Base-by-base conservation (phyloP, 768 basidiomycete genomes). In the Trametes sanguinea region DNA sequence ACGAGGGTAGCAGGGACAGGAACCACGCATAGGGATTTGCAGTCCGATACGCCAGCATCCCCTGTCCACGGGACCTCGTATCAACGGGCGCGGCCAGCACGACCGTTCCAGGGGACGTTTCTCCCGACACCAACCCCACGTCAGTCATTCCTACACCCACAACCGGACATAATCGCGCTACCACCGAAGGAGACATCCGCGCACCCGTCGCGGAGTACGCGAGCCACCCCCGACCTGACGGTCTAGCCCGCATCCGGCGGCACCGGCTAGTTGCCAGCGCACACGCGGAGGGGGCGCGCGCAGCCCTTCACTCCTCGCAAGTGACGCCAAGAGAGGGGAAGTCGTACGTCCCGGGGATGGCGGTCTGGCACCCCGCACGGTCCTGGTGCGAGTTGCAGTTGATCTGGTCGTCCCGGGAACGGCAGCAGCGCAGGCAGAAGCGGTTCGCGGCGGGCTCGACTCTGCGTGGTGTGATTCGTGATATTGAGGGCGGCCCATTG, bases 331-430 rank as follows among this genome's bases (percentile, higher is more conserved):
- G 60, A 7, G 69, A 64, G 17, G 77, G 78, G 64, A 83, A 83
- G 44, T 75, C 72, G 60, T 83, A 83, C 16, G 63, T 73, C 2
- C 82, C 82, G 22, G 81, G 81, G 55, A 83, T 71, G 17, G 80
- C 78, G 40, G 60, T 66, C 16, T 69, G 68, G 60, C 82, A 82
- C 0, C 82, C 80, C 33, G 69, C 68, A 33, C 75, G 73, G 67
- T 83, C 82, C 56, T 76, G 73, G 66, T 83, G 80, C 7, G 82
- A 83, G 66, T 83, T 82, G 60, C 82, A 83, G 55, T 81, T 79
- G 50, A 67, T 47, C 63, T 83, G 82, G 52, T 83, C 82, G 54
- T 78, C 67, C 9, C 65, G 65, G 6, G 60, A 59, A 35, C 72
- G 68, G 65, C 83, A 83, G 70, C 82, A 83, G 27, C 81, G 76